phyloP scores from a whole-genome alignment of 2,329 filamentous ascomycete species.

The Cephalotrichum gorgonifer region DNA sequence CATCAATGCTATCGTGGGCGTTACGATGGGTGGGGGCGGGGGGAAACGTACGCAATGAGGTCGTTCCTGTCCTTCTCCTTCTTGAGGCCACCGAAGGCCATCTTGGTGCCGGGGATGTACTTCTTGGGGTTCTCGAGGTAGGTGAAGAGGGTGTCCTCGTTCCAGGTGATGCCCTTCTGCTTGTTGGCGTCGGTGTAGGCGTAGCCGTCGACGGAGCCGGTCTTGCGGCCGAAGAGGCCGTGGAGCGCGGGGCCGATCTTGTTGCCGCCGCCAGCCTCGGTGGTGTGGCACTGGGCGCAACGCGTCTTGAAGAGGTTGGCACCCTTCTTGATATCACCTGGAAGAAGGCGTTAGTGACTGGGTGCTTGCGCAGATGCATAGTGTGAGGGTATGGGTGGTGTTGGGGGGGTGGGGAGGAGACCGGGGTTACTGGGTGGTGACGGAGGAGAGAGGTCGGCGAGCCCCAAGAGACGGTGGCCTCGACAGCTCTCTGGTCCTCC shows the following conservation, averaged over 20 bases:
- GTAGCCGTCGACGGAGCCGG: constrained; percentile 83
- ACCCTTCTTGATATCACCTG: constrained; percentile 92
- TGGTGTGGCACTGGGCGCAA: constrained; percentile 97
- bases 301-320: constrained; percentile 98
- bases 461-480: neutral
- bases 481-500: neutral
- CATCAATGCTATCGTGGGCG: no score
- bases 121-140: constrained; percentile 99
- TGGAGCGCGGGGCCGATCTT: constrained; percentile 96
- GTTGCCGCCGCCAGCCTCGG: constrained; percentile 84
- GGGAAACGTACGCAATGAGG: constrained; percentile 80
- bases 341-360: constrained; percentile 6
- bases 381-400: neutral
- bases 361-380: neutral
- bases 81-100: constrained; percentile 99
- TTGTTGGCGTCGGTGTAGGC: constrained; percentile 99
- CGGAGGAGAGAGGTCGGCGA: neutral
- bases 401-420: neutral
- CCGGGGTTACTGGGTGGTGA: no score
- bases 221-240: constrained; percentile 96
- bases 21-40: neutral
- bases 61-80: constrained; percentile 99
- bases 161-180: constrained; percentile 84
- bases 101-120: constrained; percentile 99
- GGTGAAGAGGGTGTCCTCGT: constrained; percentile 77